Evolutionary conservation across 768 basidiomycete species (phyloP).

Genomic region (Naganishia antarctica): DNA sequence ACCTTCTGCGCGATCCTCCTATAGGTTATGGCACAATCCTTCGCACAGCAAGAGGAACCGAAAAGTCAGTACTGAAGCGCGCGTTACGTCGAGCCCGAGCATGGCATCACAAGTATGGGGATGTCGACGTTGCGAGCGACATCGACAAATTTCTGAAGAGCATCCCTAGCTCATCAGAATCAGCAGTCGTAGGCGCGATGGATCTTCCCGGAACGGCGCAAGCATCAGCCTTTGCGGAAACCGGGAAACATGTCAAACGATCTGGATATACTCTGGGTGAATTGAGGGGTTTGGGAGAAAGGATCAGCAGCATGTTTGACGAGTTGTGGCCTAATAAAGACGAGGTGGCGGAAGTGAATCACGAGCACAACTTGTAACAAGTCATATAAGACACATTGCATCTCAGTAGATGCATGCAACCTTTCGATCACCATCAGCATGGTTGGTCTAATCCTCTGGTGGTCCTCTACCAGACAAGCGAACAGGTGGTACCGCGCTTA

Average conservation of each 20-base stretch:
- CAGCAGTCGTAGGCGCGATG: not conserved
- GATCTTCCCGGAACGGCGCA: not conserved
- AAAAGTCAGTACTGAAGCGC: not conserved
- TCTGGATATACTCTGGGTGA: not conserved
- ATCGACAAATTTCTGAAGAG: slow-evolving; percentile 6
- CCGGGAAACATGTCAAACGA: not conserved
- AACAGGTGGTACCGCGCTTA: too few relatives aligned
- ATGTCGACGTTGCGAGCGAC: not conserved
- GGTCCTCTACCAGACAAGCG: too few relatives aligned
- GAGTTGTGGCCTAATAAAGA: slow-evolving; percentile 6
- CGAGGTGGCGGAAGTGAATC: not conserved
- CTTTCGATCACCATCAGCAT: too few relatives aligned
- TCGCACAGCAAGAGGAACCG: not conserved
- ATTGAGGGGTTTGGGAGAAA: not conserved
- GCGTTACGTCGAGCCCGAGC: slow-evolving; percentile 4
- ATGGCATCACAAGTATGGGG: not conserved
- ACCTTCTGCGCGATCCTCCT: not conserved
- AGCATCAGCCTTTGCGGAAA: not conserved
- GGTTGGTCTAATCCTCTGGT: too few relatives aligned
- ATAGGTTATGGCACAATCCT: not conserved
- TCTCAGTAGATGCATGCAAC: too few relatives aligned
- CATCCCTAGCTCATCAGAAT: not conserved
- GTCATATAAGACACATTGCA: too few relatives aligned
- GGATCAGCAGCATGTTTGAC: not conserved
- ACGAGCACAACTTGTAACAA: not conserved